phyloP scores from a whole-genome alignment of 768 basidiomycete species.

The Boletus rufocinnamomeus region DNA sequence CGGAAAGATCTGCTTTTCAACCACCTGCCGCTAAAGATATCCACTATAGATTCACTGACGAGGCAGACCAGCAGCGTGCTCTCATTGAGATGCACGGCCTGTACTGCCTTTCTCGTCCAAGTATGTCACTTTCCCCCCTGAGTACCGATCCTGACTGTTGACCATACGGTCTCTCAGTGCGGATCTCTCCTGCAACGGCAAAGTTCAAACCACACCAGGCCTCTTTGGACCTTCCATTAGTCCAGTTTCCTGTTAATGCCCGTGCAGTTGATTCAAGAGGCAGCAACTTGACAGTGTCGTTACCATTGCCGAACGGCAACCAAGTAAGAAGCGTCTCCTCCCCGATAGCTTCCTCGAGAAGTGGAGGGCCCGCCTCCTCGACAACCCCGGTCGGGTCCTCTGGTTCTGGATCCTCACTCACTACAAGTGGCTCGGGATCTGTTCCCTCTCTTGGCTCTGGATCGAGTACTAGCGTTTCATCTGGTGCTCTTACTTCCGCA shows the following conservation, averaged over 20 bases:
- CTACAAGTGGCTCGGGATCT: constrained; percentile 48
- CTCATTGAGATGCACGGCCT: constrained; percentile 91
- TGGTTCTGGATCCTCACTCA: constrained; percentile 50
- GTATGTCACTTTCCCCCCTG: constrained; percentile 46
- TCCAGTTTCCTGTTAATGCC: constrained; percentile 42
- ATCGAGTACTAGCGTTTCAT: constrained; percentile 47
- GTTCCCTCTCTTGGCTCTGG: constrained; percentile 52
- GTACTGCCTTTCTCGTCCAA: constrained; percentile 86
- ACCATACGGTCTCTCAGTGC: constrained; percentile 59
- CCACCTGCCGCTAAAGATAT: constrained; percentile 8
- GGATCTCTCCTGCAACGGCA: constrained; percentile 86
- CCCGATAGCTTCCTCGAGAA: constrained; percentile 51
- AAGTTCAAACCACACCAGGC: constrained; percentile 70
- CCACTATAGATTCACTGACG: constrained; percentile 74
- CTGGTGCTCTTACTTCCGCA: constrained; percentile 50
- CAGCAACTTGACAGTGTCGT: constrained; percentile 47
- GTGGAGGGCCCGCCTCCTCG: constrained; percentile 26
- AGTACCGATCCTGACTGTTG: constrained; percentile 9
- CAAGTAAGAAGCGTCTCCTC: constrained; percentile 70
- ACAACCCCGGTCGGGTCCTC: constrained; percentile 41
- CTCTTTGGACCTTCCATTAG: constrained; percentile 48
- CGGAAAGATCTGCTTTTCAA: constrained; percentile 15
- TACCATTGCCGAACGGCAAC: constrained; percentile 47
- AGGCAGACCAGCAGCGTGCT: constrained; percentile 86
- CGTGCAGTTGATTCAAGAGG: constrained; percentile 34